These are phyloP conservation scores for Neonectria sp. DNA, from an alignment of 2,329 filamentous ascomycete genomes.

Conservation along the genomic window DNA sequence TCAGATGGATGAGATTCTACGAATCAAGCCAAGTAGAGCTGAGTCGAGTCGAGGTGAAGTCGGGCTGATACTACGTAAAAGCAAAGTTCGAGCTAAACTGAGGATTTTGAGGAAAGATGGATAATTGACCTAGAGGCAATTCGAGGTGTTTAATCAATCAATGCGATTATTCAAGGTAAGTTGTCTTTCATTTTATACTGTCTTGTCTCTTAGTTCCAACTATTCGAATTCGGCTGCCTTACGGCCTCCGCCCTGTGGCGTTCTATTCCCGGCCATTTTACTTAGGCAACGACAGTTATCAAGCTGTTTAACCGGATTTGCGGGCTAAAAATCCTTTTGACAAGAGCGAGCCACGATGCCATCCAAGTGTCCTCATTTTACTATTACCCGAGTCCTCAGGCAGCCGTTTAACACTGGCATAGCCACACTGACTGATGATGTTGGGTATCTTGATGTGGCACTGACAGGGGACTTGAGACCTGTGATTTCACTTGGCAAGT, in stretches of 20 bases:
- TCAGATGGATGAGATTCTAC: neutral
- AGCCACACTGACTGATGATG: slow-evolving; percentile 6
- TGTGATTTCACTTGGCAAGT: neutral
- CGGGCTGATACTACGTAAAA: neutral
- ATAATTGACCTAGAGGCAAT: neutral
- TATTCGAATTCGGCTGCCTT: neutral
- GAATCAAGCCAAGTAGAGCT: neutral
- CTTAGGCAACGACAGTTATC: neutral
- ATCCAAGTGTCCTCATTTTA: neutral
- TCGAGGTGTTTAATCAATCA: neutral
- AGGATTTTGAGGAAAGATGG: neutral
- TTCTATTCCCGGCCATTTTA: neutral
- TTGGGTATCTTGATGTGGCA: neutral
- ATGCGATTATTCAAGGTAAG: neutral
- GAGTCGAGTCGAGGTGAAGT: neutral
- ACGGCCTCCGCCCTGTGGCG: neutral
- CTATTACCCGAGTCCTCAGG: neutral
- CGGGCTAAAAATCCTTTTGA: neutral
- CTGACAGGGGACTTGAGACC: neutral
- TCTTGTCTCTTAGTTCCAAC: neutral
- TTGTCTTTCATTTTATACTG: neutral
- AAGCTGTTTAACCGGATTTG: neutral
- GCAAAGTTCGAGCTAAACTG: neutral
- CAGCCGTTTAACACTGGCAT: slow-evolving; percentile 12
- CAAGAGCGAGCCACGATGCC: neutral